A percentile compares a stretch with the other conserved stretches of the same genome.
These are phyloP conservation scores for Capsella rubella DNA, from an alignment of 441 rosid genomes.

Conservation along the genomic window DNA sequence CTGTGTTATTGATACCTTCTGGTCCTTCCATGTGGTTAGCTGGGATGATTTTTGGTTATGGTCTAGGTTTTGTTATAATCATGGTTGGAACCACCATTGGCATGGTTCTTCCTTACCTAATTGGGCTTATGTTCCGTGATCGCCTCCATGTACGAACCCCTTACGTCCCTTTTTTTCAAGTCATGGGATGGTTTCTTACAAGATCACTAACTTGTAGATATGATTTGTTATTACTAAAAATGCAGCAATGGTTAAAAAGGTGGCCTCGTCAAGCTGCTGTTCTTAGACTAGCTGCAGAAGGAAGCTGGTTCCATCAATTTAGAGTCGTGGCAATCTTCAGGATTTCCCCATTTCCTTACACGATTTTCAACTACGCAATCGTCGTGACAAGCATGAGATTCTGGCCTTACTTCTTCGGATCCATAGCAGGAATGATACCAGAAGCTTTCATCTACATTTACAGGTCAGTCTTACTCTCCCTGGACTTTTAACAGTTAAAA, in stretches of 20 bases:
- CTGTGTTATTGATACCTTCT: conserved; percentile 92
- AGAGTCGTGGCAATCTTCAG: conserved; percentile 90
- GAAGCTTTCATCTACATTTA: conserved; percentile 97
- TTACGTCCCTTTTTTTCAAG: not conserved
- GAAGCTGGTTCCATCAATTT: conserved; percentile 96
- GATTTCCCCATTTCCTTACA: conserved; percentile 97
- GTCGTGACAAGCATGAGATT: conserved; percentile 87
- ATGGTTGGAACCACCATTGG: conserved; percentile 98
- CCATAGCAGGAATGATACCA: conserved; percentile 91
- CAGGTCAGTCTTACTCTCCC: conserved; percentile 54
- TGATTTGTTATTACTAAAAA: conserved; percentile 28
- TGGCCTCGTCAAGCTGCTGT: conserved; percentile 95
- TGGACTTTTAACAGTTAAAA: not conserved
- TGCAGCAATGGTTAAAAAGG: conserved; percentile 91
- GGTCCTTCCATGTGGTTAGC: conserved; percentile 99
- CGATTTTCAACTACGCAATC: conserved; percentile 92
- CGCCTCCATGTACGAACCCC: conserved; percentile 76
- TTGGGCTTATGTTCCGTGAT: conserved; percentile 84
- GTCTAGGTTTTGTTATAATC: conserved; percentile 85
- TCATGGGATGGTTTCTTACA: not conserved
- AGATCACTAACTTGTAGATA: not conserved
- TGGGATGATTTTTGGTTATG: conserved; percentile 98
- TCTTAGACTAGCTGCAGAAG: conserved; percentile 92
- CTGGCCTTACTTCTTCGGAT: conserved; percentile 92
- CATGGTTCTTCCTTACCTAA: conserved; percentile 84